Conservation (phyloP, 495 filamentous ascomycete genomes). For the Rhypophila decipiens region DNA sequence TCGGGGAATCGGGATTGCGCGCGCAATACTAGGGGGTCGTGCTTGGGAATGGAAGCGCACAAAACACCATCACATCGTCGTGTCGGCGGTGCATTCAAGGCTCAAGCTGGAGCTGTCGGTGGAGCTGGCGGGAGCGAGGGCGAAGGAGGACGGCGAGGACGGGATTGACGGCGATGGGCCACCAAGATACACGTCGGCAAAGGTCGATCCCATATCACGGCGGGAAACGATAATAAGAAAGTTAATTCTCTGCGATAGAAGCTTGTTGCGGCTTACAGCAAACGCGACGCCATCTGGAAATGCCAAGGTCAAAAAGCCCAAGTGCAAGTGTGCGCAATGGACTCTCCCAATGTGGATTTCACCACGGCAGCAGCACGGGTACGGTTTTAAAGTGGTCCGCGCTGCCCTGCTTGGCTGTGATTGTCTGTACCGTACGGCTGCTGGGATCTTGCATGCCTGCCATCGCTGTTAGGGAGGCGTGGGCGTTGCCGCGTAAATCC, state of each 20-base stretch:
- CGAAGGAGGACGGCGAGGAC: slow-evolving; percentile 2
- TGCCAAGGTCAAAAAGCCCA: slow-evolving; percentile 12
- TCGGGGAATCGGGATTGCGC: neutral
- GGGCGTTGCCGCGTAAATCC: no score
- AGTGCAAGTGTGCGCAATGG: slow-evolving; percentile 21
- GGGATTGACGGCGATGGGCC: no score
- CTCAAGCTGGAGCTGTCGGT: slow-evolving; percentile 6
- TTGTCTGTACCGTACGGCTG: neutral
- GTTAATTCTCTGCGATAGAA: neutral
- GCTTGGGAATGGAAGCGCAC: slow-evolving; percentile 2
- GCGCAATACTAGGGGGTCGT: neutral
- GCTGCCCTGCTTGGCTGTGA: no score
- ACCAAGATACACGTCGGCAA: no score
- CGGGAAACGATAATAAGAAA: slow-evolving; percentile 1
- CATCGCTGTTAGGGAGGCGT: neutral
- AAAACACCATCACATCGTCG: slow-evolving; percentile 24
- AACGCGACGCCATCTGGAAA: slow-evolving; percentile 11
- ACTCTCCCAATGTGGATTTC: slow-evolving; percentile 8
- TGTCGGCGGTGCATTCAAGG: slow-evolving; percentile 13
- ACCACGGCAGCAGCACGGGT: no score
- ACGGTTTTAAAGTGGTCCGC: slow-evolving; percentile 3
- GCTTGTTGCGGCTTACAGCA: slow-evolving; percentile 6
- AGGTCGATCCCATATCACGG: slow-evolving; percentile 18
- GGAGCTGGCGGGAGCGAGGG: slow-evolving; percentile 3
- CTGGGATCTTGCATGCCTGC: neutral